phyloP scores from a whole-genome alignment of 495 filamentous ascomycete genomes.

The Cercophora samala region DNA sequence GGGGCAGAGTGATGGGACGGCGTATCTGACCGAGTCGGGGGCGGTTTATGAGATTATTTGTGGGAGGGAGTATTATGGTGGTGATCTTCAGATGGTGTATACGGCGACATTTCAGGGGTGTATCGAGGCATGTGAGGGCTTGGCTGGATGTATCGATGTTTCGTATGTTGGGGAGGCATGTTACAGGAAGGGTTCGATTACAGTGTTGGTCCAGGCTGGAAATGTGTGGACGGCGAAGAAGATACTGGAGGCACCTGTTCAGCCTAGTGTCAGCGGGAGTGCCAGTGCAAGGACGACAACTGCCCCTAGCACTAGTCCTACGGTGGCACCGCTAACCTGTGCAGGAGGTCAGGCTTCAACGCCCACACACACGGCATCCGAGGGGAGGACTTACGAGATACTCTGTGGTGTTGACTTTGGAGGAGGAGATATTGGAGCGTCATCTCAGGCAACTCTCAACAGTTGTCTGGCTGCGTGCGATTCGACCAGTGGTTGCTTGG shows the following conservation, averaged over 20 bases:
- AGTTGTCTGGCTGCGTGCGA: constrained; percentile 11
- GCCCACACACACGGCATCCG: background rate
- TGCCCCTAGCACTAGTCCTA: background rate
- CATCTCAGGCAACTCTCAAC: background rate
- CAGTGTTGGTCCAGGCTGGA: background rate
- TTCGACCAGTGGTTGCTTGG: background rate
- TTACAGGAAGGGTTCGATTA: background rate
- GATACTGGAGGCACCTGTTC: background rate
- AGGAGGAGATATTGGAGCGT: constrained; percentile 8
- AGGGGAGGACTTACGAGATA: background rate
- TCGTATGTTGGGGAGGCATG: background rate
- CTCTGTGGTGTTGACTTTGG: constrained; percentile 7
- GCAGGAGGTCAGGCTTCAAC: background rate
- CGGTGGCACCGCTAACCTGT: background rate
- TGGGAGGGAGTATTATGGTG: constrained; percentile 10
- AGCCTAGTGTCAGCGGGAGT: background rate
- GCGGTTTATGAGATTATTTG: constrained; percentile 11
- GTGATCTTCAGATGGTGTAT: constrained; percentile 5
- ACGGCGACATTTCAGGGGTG: constrained; percentile 8
- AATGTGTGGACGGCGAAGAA: background rate
- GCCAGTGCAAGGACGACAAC: background rate
- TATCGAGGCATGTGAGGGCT: constrained; percentile 4
- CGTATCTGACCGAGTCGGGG: background rate
- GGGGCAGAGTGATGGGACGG: background rate
- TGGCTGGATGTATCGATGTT: background rate